A percentile compares a stretch with the other conserved stretches of the same genome.
Conservation (phyloP, 345 rosid species). For the Ceriops decandra region DNA sequence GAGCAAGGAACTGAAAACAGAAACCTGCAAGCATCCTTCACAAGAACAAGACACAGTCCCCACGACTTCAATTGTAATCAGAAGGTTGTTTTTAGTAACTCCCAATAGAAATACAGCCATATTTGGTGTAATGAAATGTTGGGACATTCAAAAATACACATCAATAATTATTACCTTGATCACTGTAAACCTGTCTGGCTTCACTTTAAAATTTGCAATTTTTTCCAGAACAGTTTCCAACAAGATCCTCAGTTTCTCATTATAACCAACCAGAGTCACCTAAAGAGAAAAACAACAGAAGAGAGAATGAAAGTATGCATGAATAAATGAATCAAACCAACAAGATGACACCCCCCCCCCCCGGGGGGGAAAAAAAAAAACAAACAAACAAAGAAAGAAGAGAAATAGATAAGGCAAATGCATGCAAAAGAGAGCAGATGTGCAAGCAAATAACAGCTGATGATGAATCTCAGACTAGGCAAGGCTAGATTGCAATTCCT, state of each 20-base stretch:
- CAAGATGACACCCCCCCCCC: not conserved
- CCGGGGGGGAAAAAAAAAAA: too few species aligned
- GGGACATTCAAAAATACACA: not conserved
- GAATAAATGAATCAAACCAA: not conserved
- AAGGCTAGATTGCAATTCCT: not conserved
- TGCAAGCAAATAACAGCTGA: not conserved
- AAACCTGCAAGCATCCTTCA: too few species aligned
- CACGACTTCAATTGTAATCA: not conserved
- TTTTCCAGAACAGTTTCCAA: slow-evolving; percentile 64
- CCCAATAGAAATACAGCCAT: not conserved
- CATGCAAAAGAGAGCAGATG: not conserved
- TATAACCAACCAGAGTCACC: slow-evolving; percentile 82
- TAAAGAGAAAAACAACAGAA: slow-evolving; percentile 21
- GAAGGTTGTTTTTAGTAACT: slow-evolving; percentile 1
- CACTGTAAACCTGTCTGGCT: slow-evolving; percentile 73
- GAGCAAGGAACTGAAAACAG: not conserved
- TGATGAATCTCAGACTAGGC: not conserved
- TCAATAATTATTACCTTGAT: slow-evolving; percentile 56
- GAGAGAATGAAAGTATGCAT: slow-evolving; percentile 1
- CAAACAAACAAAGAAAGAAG: not conserved
- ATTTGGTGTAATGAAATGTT: not conserved
- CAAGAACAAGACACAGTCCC: not conserved
- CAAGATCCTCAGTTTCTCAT: slow-evolving; percentile 77
- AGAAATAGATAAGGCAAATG: not conserved
- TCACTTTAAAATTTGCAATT: slow-evolving; percentile 72